Evolutionary conservation across 257 asterid species (phyloP).

Genomic region (Penstemon eatonii): DNA sequence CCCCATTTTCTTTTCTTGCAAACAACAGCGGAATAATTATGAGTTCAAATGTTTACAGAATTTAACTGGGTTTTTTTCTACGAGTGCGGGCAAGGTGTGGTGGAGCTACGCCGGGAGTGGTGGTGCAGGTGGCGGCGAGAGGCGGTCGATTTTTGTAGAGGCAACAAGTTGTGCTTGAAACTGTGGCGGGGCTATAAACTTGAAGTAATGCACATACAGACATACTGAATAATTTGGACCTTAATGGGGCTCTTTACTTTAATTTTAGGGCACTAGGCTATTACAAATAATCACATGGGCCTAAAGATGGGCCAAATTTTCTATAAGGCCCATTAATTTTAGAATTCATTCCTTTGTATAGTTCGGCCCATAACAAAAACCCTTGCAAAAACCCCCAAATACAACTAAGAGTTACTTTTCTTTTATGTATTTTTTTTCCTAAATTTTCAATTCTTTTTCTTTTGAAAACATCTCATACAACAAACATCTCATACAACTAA

Average conservation of each 20-base stretch:
- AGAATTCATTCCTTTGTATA: not conserved
- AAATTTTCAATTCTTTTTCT: no score
- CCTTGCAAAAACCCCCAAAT: conserved; percentile 22
- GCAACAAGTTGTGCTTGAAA: not conserved
- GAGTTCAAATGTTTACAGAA: not conserved
- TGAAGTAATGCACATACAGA: not conserved
- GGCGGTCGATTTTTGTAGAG: conserved; percentile 11
- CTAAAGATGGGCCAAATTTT: not conserved
- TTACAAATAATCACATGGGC: conserved; percentile 10
- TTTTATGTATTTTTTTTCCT: no score
- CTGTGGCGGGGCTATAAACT: conserved; percentile 18
- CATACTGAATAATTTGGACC: not conserved
- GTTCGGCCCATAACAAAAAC: conserved; percentile 18
- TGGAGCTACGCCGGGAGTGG: conserved; percentile 34
- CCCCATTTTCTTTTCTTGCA: conserved; percentile 40
- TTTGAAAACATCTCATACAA: no score
- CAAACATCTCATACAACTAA: no score
- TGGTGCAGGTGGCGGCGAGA: conserved; percentile 35
- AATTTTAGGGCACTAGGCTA: not conserved
- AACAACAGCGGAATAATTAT: not conserved
- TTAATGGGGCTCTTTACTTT: not conserved
- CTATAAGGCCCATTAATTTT: not conserved
- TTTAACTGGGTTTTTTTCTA: not conserved
- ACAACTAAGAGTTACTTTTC: no score
- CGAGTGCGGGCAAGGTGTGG: not conserved